Evolutionary conservation across 129 eudicot genomes (phyloP).

Genomic region (Arctium lappa): DNA sequence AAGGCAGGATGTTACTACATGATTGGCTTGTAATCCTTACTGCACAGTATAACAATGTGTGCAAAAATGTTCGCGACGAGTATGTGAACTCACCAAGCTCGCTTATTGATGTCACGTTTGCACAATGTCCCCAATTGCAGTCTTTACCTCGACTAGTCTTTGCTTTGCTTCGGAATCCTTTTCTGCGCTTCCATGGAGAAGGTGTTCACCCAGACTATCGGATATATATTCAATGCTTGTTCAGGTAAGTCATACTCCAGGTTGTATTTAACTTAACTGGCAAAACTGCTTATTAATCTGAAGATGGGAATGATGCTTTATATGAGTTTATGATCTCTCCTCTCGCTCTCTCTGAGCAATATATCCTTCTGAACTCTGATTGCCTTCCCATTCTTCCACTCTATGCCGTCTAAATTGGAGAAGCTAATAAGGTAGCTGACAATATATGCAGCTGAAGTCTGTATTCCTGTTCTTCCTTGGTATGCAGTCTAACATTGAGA

Average conservation of each 20-base stretch:
- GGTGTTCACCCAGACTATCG: conserved; percentile 97
- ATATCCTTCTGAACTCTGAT: too few species aligned
- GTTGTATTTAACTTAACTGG: background rate
- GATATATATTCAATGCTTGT: conserved; percentile 87
- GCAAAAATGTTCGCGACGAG: conserved; percentile 51
- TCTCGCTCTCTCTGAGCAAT: too few species aligned
- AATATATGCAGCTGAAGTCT: too few species aligned
- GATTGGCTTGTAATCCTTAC: conserved; percentile 97
- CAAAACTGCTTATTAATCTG: background rate
- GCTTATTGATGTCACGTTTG: conserved; percentile 69
- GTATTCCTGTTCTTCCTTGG: too few species aligned
- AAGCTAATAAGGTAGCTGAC: too few species aligned
- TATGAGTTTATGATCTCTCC: too few species aligned
- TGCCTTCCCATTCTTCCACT: too few species aligned
- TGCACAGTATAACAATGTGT: conserved; percentile 83
- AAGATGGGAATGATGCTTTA: background rate
- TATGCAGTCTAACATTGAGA: too few species aligned
- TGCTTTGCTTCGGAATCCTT: conserved; percentile 84
- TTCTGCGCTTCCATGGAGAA: conserved; percentile 94
- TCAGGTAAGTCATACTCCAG: conserved; percentile 51
- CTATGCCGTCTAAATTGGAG: too few species aligned
- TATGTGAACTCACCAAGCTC: conserved; percentile 47
- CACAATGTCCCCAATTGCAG: conserved; percentile 92
- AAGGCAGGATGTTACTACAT: conserved; percentile 80
- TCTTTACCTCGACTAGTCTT: conserved; percentile 79